phyloP scores from a whole-genome alignment of 495 filamentous ascomycete species.

The Hyphodiscus hymeniophilus region DNA sequence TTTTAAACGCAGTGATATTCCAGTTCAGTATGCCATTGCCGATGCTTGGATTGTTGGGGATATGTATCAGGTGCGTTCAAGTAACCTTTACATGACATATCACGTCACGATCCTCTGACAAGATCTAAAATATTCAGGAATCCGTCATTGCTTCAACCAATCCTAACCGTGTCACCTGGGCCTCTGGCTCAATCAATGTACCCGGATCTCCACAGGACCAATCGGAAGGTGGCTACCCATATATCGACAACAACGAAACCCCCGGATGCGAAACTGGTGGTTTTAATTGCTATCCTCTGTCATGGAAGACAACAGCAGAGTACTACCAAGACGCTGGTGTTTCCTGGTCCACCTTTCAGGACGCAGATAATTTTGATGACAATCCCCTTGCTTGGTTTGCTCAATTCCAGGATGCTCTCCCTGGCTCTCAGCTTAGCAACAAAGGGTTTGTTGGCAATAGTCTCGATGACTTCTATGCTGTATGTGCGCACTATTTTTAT shows the following conservation, averaged over 20 bases:
- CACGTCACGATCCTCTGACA: no score
- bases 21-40: conserved; percentile 45
- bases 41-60: conserved; percentile 46
- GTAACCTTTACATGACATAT: no score
- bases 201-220: conserved; percentile 38
- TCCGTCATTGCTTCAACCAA: conserved; percentile 44
- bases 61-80: conserved; percentile 43
- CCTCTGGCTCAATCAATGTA: conserved; percentile 44
- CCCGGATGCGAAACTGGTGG: conserved; percentile 38
- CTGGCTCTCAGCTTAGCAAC: conserved; percentile 29
- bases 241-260: conserved; percentile 48
- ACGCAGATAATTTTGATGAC: conserved; percentile 47
- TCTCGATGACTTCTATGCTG: conserved; percentile 41
- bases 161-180: conserved; percentile 47
- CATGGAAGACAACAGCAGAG: conserved; percentile 47
- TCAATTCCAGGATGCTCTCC: conserved; percentile 40
- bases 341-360: conserved; percentile 47
- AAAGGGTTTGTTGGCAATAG: conserved; percentile 37
- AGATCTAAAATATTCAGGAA: conserved; percentile 26
- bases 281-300: conserved; percentile 46
- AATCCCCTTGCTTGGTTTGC: conserved; percentile 46
- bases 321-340: conserved; percentile 44
- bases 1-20: conserved; percentile 39
- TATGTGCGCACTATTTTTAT: no score
- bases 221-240: conserved; percentile 36